Percentiles rank a stretch among this genome's conserved stretches.
Conservation (phyloP, 495 filamentous ascomycete genomes). For the Penicillium odoratum region DNA sequence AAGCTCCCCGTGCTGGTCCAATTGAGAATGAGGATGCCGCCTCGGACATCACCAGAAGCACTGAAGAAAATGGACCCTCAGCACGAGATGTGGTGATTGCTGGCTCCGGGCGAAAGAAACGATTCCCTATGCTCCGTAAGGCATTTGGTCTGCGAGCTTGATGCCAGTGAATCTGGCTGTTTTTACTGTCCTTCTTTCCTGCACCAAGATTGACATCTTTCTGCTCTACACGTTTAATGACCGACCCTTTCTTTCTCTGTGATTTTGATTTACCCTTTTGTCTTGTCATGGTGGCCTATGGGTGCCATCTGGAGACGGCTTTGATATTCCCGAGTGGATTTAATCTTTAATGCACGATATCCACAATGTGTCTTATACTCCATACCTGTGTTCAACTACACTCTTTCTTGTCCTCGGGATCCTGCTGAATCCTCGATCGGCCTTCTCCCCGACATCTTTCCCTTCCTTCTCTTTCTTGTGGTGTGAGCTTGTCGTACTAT, state of each 20-base stretch:
- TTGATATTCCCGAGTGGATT: conserved; percentile 19
- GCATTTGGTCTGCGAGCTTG: conserved; percentile 47
- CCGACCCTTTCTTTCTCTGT: conserved; percentile 13
- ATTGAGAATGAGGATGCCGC: conserved; percentile 20
- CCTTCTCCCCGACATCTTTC: conserved; percentile 1
- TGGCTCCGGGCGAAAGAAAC: conserved; percentile 49
- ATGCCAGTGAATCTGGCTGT: conserved; percentile 11
- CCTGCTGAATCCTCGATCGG: neutral
- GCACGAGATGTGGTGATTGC: conserved; percentile 40
- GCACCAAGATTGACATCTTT: conserved; percentile 9
- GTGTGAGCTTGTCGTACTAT: conserved; percentile 9
- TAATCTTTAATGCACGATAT: conserved; percentile 34
- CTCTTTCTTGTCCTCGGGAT: neutral
- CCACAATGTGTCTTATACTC: conserved; percentile 10
- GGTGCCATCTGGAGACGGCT: neutral
- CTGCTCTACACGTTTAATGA: conserved; percentile 21
- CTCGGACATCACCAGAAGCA: conserved; percentile 21
- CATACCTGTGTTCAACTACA: conserved; percentile 7
- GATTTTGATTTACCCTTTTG: neutral
- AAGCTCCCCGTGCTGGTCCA: conserved; percentile 18
- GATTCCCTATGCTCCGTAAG: conserved; percentile 49
- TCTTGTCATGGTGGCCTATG: neutral
- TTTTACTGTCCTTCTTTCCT: conserved; percentile 5
- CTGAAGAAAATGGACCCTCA: conserved; percentile 11
- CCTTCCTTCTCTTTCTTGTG: neutral